phyloP scores from a whole-genome alignment of 441 rosid genomes.

The Heliophila coronopifolia region DNA sequence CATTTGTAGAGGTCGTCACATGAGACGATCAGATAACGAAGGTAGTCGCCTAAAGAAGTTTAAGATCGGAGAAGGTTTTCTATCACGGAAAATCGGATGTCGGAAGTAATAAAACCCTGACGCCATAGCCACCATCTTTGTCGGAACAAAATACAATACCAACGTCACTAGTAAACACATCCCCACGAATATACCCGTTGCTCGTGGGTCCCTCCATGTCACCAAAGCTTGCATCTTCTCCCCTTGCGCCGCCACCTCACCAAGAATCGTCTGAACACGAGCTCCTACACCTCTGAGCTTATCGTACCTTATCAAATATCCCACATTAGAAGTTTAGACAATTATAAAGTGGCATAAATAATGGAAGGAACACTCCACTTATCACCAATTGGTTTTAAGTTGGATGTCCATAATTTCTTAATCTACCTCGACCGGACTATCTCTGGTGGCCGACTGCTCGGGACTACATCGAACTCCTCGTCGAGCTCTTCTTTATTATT shows the following conservation, averaged over 20 bases:
- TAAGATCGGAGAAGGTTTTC: slow-evolving; percentile 45
- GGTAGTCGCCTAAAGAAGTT: slow-evolving; percentile 61
- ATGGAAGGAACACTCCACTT: too few species aligned
- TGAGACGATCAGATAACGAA: slow-evolving; percentile 56
- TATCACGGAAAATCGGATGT: slow-evolving; percentile 54
- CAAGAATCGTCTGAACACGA: slow-evolving; percentile 41
- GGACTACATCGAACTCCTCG: slow-evolving; percentile 54
- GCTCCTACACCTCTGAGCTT: slow-evolving; percentile 37
- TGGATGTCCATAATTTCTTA: too few species aligned
- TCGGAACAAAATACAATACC: slow-evolving; percentile 45
- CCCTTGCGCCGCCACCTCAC: slow-evolving; percentile 51
- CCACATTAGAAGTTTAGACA: too few species aligned
- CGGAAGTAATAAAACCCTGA: slow-evolving; percentile 57
- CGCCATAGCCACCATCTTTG: slow-evolving; percentile 66
- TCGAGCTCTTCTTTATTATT: slow-evolving; percentile 56
- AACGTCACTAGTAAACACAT: slow-evolving; percentile 49
- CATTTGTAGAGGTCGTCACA: slow-evolving; percentile 31
- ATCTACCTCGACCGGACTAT: slow-evolving; percentile 35
- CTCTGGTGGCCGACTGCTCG: slow-evolving; percentile 37
- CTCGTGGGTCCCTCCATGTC: slow-evolving; percentile 57
- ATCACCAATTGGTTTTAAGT: too few species aligned
- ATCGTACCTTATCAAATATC: too few species aligned
- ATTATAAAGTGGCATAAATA: too few species aligned
- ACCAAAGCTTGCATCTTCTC: slow-evolving; percentile 53
- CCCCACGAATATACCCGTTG: slow-evolving; percentile 51